phyloP scores from a whole-genome alignment of 2,329 filamentous ascomycete species.

The Colletotrichum musicola region DNA sequence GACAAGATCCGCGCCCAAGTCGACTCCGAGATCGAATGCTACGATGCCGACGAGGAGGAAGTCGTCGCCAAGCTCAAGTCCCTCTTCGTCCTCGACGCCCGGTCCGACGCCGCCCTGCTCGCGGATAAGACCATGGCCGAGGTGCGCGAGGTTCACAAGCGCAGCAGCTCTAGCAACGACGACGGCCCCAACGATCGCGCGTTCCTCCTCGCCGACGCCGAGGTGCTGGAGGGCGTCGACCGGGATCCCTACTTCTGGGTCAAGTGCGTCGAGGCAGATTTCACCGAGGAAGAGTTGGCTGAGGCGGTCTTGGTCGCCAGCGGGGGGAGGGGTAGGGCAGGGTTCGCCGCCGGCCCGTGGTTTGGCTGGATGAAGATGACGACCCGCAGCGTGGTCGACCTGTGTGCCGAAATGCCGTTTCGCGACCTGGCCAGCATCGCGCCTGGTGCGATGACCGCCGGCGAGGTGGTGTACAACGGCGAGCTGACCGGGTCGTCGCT shows the following conservation, averaged over 20 bases:
- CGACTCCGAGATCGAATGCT: neutral
- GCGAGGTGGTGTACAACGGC: constrained; percentile 8
- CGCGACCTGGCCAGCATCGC: constrained; percentile 12
- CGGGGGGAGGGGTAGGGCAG: neutral
- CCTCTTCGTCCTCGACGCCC: constrained; percentile 1
- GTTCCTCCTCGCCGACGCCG: constrained; percentile 12
- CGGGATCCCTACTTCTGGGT: constrained; percentile 6
- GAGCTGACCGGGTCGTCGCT: constrained; percentile 9
- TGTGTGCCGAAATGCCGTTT: neutral
- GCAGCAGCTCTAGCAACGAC: neutral
- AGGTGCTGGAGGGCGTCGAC: constrained; percentile 7
- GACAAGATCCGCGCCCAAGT: constrained; percentile 11
- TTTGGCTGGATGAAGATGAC: constrained; percentile 19
- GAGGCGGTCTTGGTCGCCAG: accelerated
- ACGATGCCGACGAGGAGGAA: constrained; percentile 3
- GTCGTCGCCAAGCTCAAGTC: neutral
- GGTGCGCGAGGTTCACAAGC: neutral
- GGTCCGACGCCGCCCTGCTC: constrained; percentile 11
- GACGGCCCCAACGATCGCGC: neutral
- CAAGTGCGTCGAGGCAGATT: neutral
- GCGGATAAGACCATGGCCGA: constrained; percentile 8
- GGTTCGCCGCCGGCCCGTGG: neutral
- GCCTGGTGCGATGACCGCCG: neutral
- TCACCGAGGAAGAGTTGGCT: neutral
- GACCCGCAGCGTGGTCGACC: constrained; percentile 12